phyloP scores from a whole-genome alignment of 2,329 filamentous ascomycete genomes.

The Alternaria gansuensis region DNA sequence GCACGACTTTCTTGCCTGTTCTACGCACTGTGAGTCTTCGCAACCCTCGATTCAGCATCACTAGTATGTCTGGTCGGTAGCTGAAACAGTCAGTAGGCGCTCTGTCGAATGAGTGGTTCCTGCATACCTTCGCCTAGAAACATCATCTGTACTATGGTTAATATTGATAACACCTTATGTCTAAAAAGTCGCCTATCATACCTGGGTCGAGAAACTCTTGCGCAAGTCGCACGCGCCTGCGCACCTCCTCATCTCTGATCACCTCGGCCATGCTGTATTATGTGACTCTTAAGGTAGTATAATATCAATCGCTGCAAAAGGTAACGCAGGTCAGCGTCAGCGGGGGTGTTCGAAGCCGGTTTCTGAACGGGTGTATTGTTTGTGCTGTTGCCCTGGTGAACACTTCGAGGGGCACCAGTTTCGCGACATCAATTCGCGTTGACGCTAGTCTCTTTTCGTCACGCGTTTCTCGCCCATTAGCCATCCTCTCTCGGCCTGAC shows the following conservation, averaged over 20 bases:
- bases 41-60: conserved; percentile 71
- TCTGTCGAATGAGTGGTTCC: conserved; percentile 18
- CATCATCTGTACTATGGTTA: conserved; percentile 60
- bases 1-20: too few relatives aligned
- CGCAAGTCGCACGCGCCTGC: conserved; percentile 85
- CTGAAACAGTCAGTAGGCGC: conserved; percentile 61
- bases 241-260: conserved; percentile 82
- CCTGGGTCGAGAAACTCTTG: conserved; percentile 93
- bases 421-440: conserved; percentile 31
- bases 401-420: conserved; percentile 28
- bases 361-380: conserved; percentile 24
- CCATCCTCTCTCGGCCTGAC: conserved; percentile 32
- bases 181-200: conserved; percentile 58
- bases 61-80: conserved; percentile 88
- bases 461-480: conserved; percentile 32
- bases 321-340: not conserved
- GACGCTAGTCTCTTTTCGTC: conserved; percentile 27
- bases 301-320: not conserved
- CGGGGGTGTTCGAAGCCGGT: conserved; percentile 14
- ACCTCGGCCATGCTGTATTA: conserved; percentile 39
- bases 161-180: conserved; percentile 7
- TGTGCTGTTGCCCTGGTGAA: conserved; percentile 20
- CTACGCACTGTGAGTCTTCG: conserved; percentile 64
- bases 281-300: not conserved
- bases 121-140: conserved; percentile 62